phyloP scores from a whole-genome alignment of 179 eudicot species.

The Sideroxylon spinosum region DNA sequence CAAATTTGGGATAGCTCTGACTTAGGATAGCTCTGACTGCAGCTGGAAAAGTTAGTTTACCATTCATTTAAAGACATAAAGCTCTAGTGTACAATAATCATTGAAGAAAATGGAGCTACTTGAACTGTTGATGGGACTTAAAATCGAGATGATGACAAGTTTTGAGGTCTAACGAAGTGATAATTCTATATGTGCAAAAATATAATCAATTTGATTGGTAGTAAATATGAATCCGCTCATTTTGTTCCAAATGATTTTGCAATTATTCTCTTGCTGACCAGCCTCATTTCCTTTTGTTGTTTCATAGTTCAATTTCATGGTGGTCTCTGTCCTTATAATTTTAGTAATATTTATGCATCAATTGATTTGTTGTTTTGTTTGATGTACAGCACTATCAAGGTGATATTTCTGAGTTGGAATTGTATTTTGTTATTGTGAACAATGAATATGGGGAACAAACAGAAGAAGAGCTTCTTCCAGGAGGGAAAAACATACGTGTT shows the following conservation, averaged over 20 bases:
- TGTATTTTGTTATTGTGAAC: slow-evolving; percentile 87
- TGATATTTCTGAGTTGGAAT: slow-evolving; percentile 71
- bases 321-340: neutral
- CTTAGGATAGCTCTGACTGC: slow-evolving; percentile 8
- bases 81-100: neutral
- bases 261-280: neutral
- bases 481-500: slow-evolving; percentile 76
- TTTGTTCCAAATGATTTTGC: neutral
- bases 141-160: neutral
- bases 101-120: neutral
- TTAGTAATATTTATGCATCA: neutral
- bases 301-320: neutral
- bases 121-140: neutral
- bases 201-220: neutral
- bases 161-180: neutral
- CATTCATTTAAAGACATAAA: neutral
- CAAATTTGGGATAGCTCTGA: slow-evolving; percentile 8
- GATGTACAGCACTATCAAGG: slow-evolving; percentile 70
- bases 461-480: slow-evolving; percentile 82
- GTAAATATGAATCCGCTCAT: neutral
- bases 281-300: neutral
- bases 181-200: neutral
- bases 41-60: neutral
- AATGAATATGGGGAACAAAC: slow-evolving; percentile 98
- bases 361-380: slow-evolving; percentile 13